Percentiles rank a stretch among this genome's conserved stretches.
Conservation (phyloP, 2,329 filamentous ascomycete genomes). For the Botrytis squamosa region DNA sequence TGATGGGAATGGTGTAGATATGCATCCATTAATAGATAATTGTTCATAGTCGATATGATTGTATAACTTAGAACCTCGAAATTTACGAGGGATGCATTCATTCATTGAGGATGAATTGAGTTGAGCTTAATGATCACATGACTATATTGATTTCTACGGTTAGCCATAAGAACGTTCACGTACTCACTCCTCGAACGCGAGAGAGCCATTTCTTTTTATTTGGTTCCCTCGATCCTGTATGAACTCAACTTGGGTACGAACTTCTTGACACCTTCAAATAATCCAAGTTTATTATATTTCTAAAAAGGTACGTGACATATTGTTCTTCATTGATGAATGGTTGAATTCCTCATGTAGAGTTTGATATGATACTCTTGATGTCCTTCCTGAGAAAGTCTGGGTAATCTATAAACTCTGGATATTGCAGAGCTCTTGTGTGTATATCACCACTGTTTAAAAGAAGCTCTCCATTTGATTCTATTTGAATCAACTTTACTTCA, state of each 20-base stretch:
- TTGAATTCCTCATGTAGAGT: background rate
- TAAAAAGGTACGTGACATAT: background rate
- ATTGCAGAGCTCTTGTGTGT: background rate
- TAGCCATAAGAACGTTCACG: background rate
- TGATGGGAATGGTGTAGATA: background rate
- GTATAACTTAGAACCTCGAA: background rate
- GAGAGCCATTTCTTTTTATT: background rate
- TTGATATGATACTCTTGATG: background rate
- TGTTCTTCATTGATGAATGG: background rate
- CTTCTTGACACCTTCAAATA: background rate
- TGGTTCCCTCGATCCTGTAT: background rate
- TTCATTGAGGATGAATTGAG: background rate
- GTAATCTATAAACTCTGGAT: background rate
- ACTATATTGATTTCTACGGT: background rate
- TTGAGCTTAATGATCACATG: background rate
- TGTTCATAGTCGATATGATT: background rate
- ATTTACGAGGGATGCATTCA: background rate
- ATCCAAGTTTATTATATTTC: background rate
- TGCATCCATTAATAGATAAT: background rate
- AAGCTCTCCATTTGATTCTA: background rate
- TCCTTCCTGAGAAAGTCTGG: background rate
- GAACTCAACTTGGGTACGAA: background rate
- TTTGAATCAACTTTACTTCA: background rate
- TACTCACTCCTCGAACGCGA: background rate
- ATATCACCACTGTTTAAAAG: background rate